Base-by-base conservation (phyloP, 2,329 filamentous ascomycete species). In the Ceratocystis variospora region DNA sequence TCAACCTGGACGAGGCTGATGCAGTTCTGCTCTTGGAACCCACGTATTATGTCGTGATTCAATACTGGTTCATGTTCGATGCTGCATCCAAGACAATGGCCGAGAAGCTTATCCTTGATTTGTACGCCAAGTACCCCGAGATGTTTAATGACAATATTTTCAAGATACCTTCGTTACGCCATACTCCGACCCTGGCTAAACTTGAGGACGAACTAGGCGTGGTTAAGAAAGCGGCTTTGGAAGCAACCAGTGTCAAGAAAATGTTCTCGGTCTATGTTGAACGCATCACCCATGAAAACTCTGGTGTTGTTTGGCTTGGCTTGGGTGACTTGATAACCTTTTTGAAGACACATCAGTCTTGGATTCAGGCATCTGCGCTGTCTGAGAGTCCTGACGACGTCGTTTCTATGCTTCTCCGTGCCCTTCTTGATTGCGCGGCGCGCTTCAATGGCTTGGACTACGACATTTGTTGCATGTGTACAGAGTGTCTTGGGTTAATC, bases 11-110 rank as follows among this genome's bases (percentile, higher is more conserved):
- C 8, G 85, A 87, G 66, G 87, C 91, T 28, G 92, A 96, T 72
- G 80, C 96, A 5, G 86, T 88, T 70, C 80, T 84, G 31, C 81
- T 96, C 46, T 78, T 97, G 7, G 91, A 96, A 73, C 91, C 93
- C 67, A 96, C 92, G 0, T 90, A 97, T 70, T 91, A 92, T 64
- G 84, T 96, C 50, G 85, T 97, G 62, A 86, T 88, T 28, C 86
- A 87, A 70, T 87, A 94, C 72, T 99, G 94, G 94, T 70, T 74
- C 3, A 73, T 71, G 0, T 86, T 97, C 66, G 84, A 86, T 25
- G 77, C 80, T 3, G 73, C 78, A 2, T 86, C 86, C 1, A 84
- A 83, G 69, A 72, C 80, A 2, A 79, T 80, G 65, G 87, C 87
- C 2, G 79, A 83, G 68, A 77, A 81, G 17, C 79, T 91, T 69